Evolutionary conservation across 352 stramenopile genomes (phyloP).

Genomic region (Pythium pyrilobum): DNA sequence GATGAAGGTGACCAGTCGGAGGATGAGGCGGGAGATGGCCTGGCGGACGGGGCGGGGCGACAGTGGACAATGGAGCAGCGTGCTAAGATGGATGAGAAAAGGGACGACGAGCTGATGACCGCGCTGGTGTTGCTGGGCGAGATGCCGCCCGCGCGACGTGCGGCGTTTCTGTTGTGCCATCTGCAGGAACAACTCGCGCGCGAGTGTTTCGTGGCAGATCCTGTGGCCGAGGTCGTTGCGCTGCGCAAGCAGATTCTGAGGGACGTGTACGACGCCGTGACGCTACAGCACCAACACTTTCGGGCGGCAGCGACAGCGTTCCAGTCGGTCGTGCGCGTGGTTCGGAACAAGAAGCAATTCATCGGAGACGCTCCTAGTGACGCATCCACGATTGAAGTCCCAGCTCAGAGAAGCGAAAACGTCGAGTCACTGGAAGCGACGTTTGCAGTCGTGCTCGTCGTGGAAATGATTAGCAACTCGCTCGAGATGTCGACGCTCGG

Average conservation of each 20-base stretch:
- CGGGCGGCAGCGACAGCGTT: not conserved
- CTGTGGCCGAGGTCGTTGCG: conserved; percentile 48
- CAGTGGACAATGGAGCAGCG: no score
- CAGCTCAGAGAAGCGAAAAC: no score
- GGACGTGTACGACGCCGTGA: conserved; percentile 47
- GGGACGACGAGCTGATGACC: conserved; percentile 38
- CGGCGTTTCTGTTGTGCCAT: conserved; percentile 38
- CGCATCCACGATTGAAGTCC: no score
- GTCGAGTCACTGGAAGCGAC: conserved; percentile 5
- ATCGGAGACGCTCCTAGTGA: no score
- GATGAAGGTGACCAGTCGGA: conserved; percentile 7
- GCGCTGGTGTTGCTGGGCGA: conserved; percentile 47
- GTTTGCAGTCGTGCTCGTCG: not conserved
- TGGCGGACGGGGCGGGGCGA: no score
- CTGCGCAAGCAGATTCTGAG: conserved; percentile 52
- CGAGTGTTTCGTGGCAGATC: conserved; percentile 41
- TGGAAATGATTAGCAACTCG: conserved; percentile 14
- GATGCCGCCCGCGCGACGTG: conserved; percentile 35
- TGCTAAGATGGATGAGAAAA: not conserved
- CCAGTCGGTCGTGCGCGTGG: not conserved
- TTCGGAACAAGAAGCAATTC: no score
- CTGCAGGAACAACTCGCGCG: conserved; percentile 38
- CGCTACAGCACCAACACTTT: conserved; percentile 12
- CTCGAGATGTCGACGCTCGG: conserved; percentile 9
- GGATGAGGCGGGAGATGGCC: not conserved